These are phyloP conservation scores for Penicillium olsonii DNA, from an alignment of 2,329 filamentous ascomycete species.

Conservation along the genomic window DNA sequence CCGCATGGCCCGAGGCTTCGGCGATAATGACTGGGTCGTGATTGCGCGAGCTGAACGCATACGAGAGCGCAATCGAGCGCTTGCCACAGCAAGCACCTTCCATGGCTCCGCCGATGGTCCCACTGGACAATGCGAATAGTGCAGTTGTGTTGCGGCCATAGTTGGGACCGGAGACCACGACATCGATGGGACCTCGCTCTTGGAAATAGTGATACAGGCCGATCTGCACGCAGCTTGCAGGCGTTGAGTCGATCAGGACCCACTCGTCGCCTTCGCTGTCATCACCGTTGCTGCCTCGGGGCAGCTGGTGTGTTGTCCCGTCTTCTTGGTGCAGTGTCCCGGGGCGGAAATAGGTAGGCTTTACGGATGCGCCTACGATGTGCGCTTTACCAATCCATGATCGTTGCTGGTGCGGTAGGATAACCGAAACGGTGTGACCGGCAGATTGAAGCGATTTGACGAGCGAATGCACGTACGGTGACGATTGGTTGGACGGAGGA, in stretches of 20 bases:
- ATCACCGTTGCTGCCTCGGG: conserved; percentile 54
- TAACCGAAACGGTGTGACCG: conserved; percentile 86
- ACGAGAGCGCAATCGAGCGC: conserved; percentile 79
- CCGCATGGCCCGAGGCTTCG: conserved; percentile 71
- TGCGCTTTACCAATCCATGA: conserved; percentile 99
- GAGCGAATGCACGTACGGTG: conserved; percentile 77
- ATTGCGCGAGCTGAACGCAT: conserved; percentile 83
- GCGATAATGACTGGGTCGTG: conserved; percentile 81
- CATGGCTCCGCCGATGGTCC: conserved; percentile 74
- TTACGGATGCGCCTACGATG: conserved; percentile 85
- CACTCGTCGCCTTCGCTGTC: conserved; percentile 67
- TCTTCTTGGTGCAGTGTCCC: conserved; percentile 63
- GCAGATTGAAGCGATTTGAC: conserved; percentile 69
- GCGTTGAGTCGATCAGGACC: conserved; percentile 79
- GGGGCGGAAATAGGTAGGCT: conserved; percentile 79
- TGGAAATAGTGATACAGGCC: conserved; percentile 78
- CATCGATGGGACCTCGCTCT: conserved; percentile 69
- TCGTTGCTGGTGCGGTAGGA: conserved; percentile 85
- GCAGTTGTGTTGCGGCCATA: conserved; percentile 82
- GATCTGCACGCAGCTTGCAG: conserved; percentile 79
- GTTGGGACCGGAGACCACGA: conserved; percentile 79
- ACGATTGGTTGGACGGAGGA: conserved; percentile 74
- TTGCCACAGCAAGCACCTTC: conserved; percentile 72
- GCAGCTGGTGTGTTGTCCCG: conserved; percentile 65
- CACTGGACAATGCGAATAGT: conserved; percentile 74